A percentile compares a stretch with the other conserved stretches of the same genome.
Conservation (phyloP, 192 early-diverging fungal species). For the Entophlyctis helioformis region DNA sequence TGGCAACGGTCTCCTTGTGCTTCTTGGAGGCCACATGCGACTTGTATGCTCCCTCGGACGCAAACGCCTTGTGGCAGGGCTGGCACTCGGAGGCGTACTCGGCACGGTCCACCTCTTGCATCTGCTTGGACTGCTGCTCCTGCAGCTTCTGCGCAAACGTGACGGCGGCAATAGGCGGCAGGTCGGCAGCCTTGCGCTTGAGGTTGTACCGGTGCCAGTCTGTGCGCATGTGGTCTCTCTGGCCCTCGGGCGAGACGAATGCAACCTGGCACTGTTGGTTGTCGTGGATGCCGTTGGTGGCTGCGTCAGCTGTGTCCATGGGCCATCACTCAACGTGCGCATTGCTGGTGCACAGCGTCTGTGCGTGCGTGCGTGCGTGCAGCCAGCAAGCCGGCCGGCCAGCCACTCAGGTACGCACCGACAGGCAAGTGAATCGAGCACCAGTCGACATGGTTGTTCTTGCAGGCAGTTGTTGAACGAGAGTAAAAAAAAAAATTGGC, state of each 20-base stretch:
- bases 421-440: no score
- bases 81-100: slow-evolving; percentile 30
- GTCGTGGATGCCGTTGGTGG: no score
- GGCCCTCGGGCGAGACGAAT: slow-evolving; percentile 76
- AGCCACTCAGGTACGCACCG: no score
- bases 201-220: slow-evolving; percentile 99
- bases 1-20: slow-evolving; percentile 66
- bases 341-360: no score
- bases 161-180: slow-evolving; percentile 74
- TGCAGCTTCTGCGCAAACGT: slow-evolving; percentile 67
- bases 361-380: not conserved
- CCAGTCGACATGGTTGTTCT: no score
- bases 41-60: slow-evolving; percentile 70
- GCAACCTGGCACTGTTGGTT: slow-evolving; percentile 70
- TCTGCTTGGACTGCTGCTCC: slow-evolving; percentile 16
- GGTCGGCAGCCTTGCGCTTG: slow-evolving; percentile 88
- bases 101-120: slow-evolving; percentile 3
- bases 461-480: no score
- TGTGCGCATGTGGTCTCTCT: slow-evolving; percentile 84
- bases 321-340: not conserved
- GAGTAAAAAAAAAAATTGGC: no score
- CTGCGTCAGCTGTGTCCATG: not conserved
- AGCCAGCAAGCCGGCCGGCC: no score
- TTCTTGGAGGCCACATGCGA: slow-evolving; percentile 92
- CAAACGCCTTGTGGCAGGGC: slow-evolving; percentile 49